Conservation (phyloP, 1,284 basidiomycete species). For the Cutaneotrichosporon sp. region DNA sequence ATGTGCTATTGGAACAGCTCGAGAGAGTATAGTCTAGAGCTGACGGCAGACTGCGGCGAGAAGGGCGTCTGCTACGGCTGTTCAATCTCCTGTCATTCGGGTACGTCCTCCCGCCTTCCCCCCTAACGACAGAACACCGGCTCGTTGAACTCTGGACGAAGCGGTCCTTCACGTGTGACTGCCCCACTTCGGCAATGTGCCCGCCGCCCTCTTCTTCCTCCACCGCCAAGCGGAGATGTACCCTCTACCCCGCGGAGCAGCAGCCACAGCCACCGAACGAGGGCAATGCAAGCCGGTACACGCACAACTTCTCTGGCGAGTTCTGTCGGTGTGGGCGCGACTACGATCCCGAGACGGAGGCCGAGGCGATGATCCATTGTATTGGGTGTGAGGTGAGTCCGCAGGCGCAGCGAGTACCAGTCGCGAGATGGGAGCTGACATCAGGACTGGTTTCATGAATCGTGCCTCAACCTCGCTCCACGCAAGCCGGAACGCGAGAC, state of each 20-base stretch:
- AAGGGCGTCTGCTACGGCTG: conserved; percentile 53
- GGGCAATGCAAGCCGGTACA: conserved; percentile 37
- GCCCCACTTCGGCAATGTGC: conserved; percentile 43
- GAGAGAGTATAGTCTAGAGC: too few species aligned
- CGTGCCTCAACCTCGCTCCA: conserved; percentile 44
- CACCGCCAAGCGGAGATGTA: conserved; percentile 28
- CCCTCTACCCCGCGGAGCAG: conserved; percentile 35
- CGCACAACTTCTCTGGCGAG: conserved; percentile 44
- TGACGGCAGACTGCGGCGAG: conserved; percentile 35
- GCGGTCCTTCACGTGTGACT: conserved; percentile 51
- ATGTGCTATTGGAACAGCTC: too few species aligned
- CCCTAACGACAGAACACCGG: conserved; percentile 41
- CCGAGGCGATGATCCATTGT: conserved; percentile 52
- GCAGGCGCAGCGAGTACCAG: too few species aligned
- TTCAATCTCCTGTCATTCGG: conserved; percentile 52
- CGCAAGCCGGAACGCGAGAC: conserved; percentile 8
- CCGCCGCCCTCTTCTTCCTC: conserved; percentile 8
- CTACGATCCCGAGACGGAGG: conserved; percentile 52
- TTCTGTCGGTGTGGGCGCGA: conserved; percentile 52
- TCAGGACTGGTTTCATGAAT: conserved; percentile 51
- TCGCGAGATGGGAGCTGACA: too few species aligned
- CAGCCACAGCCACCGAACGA: conserved; percentile 42
- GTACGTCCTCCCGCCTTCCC: conserved; percentile 34
- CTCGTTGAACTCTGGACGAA: conserved; percentile 53
- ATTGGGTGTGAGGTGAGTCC: conserved; percentile 52